Evolutionary conservation across 805 yeast genomes (phyloP).

Genomic region (Schwanniomyces polymorphus): DNA sequence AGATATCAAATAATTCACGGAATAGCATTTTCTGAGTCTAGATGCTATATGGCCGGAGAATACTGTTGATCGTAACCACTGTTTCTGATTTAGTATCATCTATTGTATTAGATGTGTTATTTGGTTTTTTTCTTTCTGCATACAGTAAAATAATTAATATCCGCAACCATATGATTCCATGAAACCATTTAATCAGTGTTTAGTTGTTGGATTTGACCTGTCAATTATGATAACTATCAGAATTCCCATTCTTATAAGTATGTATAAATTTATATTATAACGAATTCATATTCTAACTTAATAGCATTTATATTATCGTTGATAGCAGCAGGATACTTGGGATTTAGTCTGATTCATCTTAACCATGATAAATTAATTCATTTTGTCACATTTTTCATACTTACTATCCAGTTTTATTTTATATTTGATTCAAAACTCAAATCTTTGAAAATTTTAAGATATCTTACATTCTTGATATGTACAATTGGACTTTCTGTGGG

Average conservation of each 20-base stretch:
- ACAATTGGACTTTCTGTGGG: constrained; percentile 46
- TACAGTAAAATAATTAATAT: not conserved
- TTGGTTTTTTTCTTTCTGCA: not conserved
- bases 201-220: not conserved
- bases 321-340: constrained; percentile 42
- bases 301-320: constrained; percentile 28
- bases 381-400: constrained; percentile 43
- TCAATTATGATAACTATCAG: constrained; percentile 15
- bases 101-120: not conserved
- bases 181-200: not conserved
- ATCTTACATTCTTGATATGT: constrained; percentile 41
- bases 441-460: constrained; percentile 27
- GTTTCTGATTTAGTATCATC: not conserved
- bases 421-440: constrained; percentile 35
- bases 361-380: constrained; percentile 54
- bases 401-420: constrained; percentile 51
- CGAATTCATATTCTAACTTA: constrained; percentile 1
- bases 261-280: constrained; percentile 4
- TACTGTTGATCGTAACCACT: not conserved
- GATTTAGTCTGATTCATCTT: constrained; percentile 49
- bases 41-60: not conserved
- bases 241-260: constrained; percentile 19
- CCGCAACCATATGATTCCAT: not conserved
- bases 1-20: constrained; percentile 8
- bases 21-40: not conserved